Evolutionary conservation across 164 flowering plant species (phyloP).

Genomic region (Piper betle): DNA sequence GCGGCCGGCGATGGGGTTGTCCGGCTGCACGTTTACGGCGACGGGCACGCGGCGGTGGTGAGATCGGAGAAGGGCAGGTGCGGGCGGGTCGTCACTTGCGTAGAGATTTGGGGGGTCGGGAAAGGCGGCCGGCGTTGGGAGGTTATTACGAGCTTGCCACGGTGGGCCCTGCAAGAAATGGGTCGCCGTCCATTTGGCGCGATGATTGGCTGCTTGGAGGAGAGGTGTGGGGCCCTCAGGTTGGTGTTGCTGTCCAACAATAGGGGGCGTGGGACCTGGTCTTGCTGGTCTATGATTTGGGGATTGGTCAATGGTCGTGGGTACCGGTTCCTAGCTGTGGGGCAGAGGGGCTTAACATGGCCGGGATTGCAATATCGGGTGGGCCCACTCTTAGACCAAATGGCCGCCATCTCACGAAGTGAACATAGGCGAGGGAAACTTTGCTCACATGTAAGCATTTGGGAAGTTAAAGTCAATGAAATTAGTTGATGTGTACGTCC

Average conservation of each 20-base stretch:
- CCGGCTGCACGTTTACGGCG: conserved; percentile 39
- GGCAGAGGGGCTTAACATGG: conserved; percentile 39
- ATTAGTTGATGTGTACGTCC: too few species aligned
- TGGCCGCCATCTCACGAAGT: too few species aligned
- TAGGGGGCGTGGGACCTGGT: conserved; percentile 38
- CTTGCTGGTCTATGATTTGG: conserved; percentile 29
- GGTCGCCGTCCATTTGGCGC: conserved; percentile 29
- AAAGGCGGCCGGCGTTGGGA: conserved; percentile 29
- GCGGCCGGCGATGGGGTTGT: conserved; percentile 10
- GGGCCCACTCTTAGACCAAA: conserved; percentile 23
- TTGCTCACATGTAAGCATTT: too few species aligned
- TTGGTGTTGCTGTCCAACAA: conserved; percentile 26
- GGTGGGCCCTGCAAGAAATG: conserved; percentile 10
- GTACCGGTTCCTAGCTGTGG: conserved; percentile 32
- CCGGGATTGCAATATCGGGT: conserved; percentile 42
- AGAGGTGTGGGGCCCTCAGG: conserved; percentile 23
- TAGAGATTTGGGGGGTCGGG: conserved; percentile 43
- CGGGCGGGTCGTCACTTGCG: conserved; percentile 14
- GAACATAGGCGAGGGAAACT: too few species aligned
- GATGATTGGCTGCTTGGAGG: conserved; percentile 47
- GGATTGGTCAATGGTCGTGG: conserved; percentile 22
- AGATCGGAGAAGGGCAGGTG: conserved; percentile 17
- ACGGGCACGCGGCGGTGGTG: conserved; percentile 32
- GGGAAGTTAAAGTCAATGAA: too few species aligned
- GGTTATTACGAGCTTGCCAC: conserved; percentile 21